phyloP scores from a whole-genome alignment of 768 basidiomycete genomes.

The Collybia mongolica region DNA sequence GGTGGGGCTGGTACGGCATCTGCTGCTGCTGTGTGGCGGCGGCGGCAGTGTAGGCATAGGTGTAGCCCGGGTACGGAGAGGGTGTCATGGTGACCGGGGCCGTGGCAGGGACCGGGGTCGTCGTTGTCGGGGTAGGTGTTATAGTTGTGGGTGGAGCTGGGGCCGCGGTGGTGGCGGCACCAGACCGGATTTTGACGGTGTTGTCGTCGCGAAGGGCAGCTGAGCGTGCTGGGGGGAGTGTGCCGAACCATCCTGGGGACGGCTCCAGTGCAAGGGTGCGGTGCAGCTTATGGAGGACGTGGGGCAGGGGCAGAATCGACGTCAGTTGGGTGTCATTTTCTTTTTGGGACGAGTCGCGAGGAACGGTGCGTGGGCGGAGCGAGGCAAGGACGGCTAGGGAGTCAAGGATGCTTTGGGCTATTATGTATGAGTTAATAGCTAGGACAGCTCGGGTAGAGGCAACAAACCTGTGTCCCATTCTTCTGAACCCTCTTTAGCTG shows the following conservation, averaged over 20 bases:
- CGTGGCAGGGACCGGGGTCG: slow-evolving; percentile 23
- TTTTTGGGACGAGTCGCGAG: slow-evolving; percentile 50
- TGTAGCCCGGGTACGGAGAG: slow-evolving; percentile 28
- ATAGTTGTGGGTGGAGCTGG: slow-evolving; percentile 24
- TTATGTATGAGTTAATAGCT: slow-evolving; percentile 11
- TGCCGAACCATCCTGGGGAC: slow-evolving; percentile 72
- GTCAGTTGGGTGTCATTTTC: slow-evolving; percentile 22
- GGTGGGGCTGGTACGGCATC: slow-evolving; percentile 9
- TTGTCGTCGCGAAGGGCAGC: slow-evolving; percentile 73
- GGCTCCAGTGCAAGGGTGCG: slow-evolving; percentile 62
- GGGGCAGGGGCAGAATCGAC: slow-evolving; percentile 61
- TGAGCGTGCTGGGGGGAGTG: slow-evolving; percentile 53
- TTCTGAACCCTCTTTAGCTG: slow-evolving; percentile 66
- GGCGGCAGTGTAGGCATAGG: slow-evolving; percentile 27
- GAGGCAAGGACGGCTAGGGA: slow-evolving; percentile 69
- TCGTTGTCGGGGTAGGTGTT: slow-evolving; percentile 19
- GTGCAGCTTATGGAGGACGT: slow-evolving; percentile 69
- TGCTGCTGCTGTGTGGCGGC: slow-evolving; percentile 16
- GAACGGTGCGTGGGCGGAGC: slow-evolving; percentile 60
- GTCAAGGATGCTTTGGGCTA: slow-evolving; percentile 72
- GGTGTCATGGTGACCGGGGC: slow-evolving; percentile 11
- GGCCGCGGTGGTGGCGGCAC: slow-evolving; percentile 31
- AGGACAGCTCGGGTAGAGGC: slow-evolving; percentile 4
- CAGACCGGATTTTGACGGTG: slow-evolving; percentile 60
- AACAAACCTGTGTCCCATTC: slow-evolving; percentile 80